phyloP scores from a whole-genome alignment of 257 asterid species.

The Thymus mandschuricus region DNA sequence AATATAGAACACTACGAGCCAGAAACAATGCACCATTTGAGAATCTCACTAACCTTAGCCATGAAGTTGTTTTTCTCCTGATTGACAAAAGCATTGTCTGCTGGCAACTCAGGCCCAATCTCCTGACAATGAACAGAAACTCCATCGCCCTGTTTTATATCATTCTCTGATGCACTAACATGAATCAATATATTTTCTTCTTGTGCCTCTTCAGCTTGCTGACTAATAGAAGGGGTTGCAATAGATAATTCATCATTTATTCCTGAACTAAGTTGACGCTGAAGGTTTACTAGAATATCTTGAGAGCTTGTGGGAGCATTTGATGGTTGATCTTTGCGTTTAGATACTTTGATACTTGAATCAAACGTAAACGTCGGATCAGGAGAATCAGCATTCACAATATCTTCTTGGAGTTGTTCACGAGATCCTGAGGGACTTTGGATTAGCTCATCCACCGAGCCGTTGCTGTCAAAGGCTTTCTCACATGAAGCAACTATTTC shows the following conservation, averaged over 20 bases:
- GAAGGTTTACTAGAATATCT: constrained; percentile 6
- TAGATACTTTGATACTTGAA: constrained; percentile 23
- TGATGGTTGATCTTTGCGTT: constrained; percentile 19
- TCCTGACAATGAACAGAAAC: constrained; percentile 14
- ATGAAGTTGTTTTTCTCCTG: constrained; percentile 1
- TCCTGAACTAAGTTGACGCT: constrained; percentile 13
- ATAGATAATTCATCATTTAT: constrained; percentile 13
- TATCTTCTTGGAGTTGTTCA: constrained; percentile 26
- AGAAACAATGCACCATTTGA: constrained; percentile 18
- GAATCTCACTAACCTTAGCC: constrained; percentile 30
- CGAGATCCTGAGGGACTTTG: constrained; percentile 22
- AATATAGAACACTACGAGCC: background rate
- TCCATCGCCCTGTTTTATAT: constrained; percentile 19
- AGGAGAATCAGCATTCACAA: constrained; percentile 25
- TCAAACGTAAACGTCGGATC: constrained; percentile 11
- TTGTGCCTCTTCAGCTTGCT: constrained; percentile 25
- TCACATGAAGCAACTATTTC: background rate
- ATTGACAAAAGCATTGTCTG: constrained; percentile 18
- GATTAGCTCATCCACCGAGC: constrained; percentile 23
- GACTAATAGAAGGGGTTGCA: constrained; percentile 14
- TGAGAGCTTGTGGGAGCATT: constrained; percentile 20
- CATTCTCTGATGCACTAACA: constrained; percentile 19
- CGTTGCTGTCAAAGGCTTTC: constrained; percentile 26
- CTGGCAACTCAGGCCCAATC: constrained; percentile 26
- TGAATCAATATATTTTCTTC: constrained; percentile 6